Base-by-base conservation (phyloP, 305 asterid genomes). In the Ajuga reptans region DNA sequence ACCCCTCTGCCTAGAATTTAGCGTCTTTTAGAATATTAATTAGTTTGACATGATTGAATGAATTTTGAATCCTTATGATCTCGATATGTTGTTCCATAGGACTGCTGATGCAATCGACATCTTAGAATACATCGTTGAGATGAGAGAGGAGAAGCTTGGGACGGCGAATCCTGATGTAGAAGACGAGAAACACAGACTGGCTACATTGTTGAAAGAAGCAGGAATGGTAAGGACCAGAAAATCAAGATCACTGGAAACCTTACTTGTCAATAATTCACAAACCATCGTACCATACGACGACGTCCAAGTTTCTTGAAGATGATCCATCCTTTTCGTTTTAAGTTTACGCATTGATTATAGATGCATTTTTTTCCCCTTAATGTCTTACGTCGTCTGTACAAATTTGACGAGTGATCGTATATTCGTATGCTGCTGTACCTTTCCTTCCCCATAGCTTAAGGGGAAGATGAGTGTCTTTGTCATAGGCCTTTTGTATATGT, bases 131-230 rank as follows among this genome's bases (percentile, higher is more conserved):
- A 84, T 90, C 0, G 95, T 90, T n/a, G 85, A 85, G 54, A 74
- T 90, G 83, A 86, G 98, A 75, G 97, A 92, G 82, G 98, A 88
- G 80, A 88, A 74, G 75, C 90, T 90, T 0, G 98, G 98, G n/a
- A 92, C 97, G 0, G 93, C 96, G 42, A 88, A 88, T 80, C 89
- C 96, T 0, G 95, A 85, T 6, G 98, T 87, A 54, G 87, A 84
- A 51, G 98, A 92, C 24, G 98, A 92, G 81, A 88, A 84, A 75
- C 74, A 81, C 14, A 78, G 96, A 50, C 68, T 92, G 57, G 81
- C 84, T 1, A 86, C 68, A 77, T 69, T 92, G 51, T 36, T 90
- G 39, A 90, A 87, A 74, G 95, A 85, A 71, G 82, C 87, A 8
- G 97, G 97, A 42, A 82, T 76, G 72, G 91, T 80, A 9, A 71